Conservation (phyloP, 371 early-diverging fungal species). For the Entomophthora muscae region DNA sequence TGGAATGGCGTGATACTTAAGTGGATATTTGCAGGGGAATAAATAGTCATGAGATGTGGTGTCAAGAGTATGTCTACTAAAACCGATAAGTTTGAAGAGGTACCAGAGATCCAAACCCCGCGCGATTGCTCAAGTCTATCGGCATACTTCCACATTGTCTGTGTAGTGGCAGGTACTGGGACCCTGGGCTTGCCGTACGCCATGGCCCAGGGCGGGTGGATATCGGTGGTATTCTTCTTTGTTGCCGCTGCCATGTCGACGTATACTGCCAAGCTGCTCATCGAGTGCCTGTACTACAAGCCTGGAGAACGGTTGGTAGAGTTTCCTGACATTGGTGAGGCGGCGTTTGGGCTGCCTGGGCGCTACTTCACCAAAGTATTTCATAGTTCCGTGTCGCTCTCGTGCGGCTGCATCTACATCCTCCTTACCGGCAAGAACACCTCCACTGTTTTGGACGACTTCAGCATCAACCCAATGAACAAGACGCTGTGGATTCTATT, state of each 20-base stretch:
- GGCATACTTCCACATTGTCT: conserved; percentile 45
- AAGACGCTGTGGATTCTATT: conserved; percentile 21
- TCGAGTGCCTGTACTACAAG: conserved; percentile 49
- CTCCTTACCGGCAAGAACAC: conserved; percentile 34
- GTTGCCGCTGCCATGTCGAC: conserved; percentile 53
- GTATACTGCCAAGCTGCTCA: conserved; percentile 46
- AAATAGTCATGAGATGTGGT: too few species aligned
- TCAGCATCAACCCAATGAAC: background rate
- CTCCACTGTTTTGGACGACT: background rate
- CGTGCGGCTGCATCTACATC: conserved; percentile 58
- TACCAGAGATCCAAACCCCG: too few species aligned
- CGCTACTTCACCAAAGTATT: conserved; percentile 37
- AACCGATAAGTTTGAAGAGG: too few species aligned
- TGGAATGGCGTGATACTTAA: too few species aligned
- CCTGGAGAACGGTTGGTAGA: conserved; percentile 22
- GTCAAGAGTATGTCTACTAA: too few species aligned
- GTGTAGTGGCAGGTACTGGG: conserved; percentile 74
- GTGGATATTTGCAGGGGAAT: too few species aligned
- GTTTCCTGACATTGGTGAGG: conserved; percentile 38
- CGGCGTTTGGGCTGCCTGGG: conserved; percentile 43
- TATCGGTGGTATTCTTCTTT: conserved; percentile 50
- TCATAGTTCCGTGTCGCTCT: conserved; percentile 44
- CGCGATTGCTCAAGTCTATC: conserved; percentile 15
- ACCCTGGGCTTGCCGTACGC: conserved; percentile 68
- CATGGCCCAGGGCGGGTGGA: conserved; percentile 65